Evolutionary conservation across 1,139 yeast species (phyloP).

Genomic region (Yamadazyma oceani): DNA sequence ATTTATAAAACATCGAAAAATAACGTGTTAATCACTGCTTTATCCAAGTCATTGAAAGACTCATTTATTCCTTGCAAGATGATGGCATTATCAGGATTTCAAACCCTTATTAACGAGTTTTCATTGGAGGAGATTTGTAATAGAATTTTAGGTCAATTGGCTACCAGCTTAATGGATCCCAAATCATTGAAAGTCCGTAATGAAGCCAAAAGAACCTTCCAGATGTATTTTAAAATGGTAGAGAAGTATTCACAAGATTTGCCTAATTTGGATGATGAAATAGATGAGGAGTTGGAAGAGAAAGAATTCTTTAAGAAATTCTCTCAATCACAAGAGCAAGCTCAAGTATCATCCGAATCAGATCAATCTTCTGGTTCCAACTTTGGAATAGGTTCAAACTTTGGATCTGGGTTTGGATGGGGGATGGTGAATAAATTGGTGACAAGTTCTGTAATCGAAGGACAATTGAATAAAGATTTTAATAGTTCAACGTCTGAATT

Average conservation of each 20-base stretch:
- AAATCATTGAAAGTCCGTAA: slow-evolving; percentile 63
- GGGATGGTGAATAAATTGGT: slow-evolving; percentile 39
- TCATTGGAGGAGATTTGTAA: slow-evolving; percentile 76
- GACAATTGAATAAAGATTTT: slow-evolving; percentile 38
- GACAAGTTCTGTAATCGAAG: slow-evolving; percentile 30
- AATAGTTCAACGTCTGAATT: slow-evolving; percentile 46
- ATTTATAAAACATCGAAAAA: slow-evolving; percentile 61
- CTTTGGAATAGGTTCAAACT: background rate
- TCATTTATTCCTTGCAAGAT: slow-evolving; percentile 74
- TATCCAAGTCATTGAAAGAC: slow-evolving; percentile 80
- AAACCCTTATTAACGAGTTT: slow-evolving; percentile 62
- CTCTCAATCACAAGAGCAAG: slow-evolving; percentile 9
- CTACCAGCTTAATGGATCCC: slow-evolving; percentile 78
- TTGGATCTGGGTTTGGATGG: slow-evolving; percentile 34
- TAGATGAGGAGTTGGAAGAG: slow-evolving; percentile 33
- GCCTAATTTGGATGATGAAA: slow-evolving; percentile 47
- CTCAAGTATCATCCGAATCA: slow-evolving; percentile 5
- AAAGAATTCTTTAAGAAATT: slow-evolving; percentile 34
- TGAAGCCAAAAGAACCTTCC: slow-evolving; percentile 70
- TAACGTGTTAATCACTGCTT: slow-evolving; percentile 83
- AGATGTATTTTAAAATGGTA: slow-evolving; percentile 62
- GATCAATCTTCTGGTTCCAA: background rate
- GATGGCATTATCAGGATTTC: slow-evolving; percentile 77
- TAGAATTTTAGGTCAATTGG: slow-evolving; percentile 81
- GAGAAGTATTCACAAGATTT: slow-evolving; percentile 59